Conservation (phyloP, 2,329 filamentous ascomycete species). For the Emergomyces pasteurianus region DNA sequence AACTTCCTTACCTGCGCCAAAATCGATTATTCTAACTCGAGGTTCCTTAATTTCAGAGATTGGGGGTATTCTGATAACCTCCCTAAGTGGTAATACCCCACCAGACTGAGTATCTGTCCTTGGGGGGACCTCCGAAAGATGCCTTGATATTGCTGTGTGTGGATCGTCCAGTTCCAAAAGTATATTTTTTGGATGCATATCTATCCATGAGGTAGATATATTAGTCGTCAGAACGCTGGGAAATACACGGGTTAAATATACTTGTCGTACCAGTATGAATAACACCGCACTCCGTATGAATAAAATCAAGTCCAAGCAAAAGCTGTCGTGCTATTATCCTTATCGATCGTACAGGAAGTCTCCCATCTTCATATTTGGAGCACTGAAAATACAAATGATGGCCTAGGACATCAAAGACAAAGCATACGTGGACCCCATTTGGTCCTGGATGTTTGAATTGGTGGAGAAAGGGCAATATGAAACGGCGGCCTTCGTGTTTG, state of each 20-base stretch:
- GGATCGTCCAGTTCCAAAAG: constrained; percentile 14
- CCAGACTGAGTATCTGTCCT: constrained; percentile 5
- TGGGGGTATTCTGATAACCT: constrained; percentile 15
- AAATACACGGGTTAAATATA: neutral
- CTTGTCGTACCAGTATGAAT: constrained; percentile 17
- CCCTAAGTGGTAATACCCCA: constrained; percentile 11
- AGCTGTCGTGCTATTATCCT: constrained; percentile 16
- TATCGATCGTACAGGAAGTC: constrained; percentile 13
- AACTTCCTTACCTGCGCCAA: constrained; percentile 13
- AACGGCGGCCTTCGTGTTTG: constrained; percentile 13
- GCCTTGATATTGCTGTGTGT: constrained; percentile 10
- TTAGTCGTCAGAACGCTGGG: neutral
- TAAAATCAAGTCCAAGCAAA: constrained; percentile 18
- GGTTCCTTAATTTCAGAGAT: constrained; percentile 11
- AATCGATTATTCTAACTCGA: constrained; percentile 15
- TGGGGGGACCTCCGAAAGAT: constrained; percentile 12
- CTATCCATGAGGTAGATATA: constrained; percentile 8
- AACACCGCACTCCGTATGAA: constrained; percentile 15
- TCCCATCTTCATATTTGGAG: constrained; percentile 13
- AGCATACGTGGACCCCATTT: constrained; percentile 19
- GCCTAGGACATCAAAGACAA: constrained; percentile 18
- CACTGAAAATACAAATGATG: constrained; percentile 16
- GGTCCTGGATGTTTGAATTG: constrained; percentile 18
- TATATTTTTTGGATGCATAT: constrained; percentile 18
- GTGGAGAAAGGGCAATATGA: constrained; percentile 13